Evolutionary conservation across 1,284 basidiomycete genomes (phyloP).

Genomic region (Singerocomus rubriflavus): DNA sequence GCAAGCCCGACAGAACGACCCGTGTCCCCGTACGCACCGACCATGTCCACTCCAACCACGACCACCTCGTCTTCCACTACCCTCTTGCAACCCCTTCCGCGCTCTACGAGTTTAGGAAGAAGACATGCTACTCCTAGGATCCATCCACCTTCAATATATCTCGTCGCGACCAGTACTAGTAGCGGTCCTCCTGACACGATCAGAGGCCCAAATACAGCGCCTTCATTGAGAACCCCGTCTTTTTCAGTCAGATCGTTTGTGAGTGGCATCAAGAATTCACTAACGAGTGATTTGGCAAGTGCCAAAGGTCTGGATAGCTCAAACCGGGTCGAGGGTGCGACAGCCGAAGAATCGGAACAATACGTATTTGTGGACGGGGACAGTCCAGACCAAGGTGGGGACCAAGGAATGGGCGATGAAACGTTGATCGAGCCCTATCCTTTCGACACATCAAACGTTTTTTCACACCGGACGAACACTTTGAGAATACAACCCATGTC

Average conservation of each 20-base stretch:
- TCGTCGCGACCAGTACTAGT: not conserved
- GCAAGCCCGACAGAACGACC: conserved; percentile 34
- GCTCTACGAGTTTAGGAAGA: conserved; percentile 21
- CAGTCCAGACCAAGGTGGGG: conserved; percentile 3
- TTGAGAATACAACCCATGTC: conserved; percentile 7
- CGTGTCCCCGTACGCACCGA: conserved; percentile 15
- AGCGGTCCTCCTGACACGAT: not conserved
- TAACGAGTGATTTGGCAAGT: conserved; percentile 17
- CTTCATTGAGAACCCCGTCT: conserved; percentile 19
- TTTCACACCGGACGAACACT: conserved; percentile 14
- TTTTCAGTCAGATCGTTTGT: conserved; percentile 26
- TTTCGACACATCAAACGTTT: conserved; percentile 22
- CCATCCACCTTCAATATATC: conserved; percentile 15
- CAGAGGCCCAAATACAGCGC: conserved; percentile 4
- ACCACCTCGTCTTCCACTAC: conserved; percentile 38
- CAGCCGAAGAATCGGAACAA: conserved; percentile 20
- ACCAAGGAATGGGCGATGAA: conserved; percentile 17
- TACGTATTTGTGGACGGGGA: conserved; percentile 28
- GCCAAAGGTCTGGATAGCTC: conserved; percentile 1
- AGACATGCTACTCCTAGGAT: conserved; percentile 7
- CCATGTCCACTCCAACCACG: conserved; percentile 23
- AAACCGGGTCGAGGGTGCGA: not conserved
- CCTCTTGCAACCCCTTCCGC: conserved; percentile 33
- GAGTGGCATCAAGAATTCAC: conserved; percentile 21
- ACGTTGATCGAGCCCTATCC: conserved; percentile 21